Evolutionary conservation across 2,329 filamentous ascomycete species (phyloP), one percentile per base, ranked within the genome.

Genomic region (Grosmannia serpens): DNA sequence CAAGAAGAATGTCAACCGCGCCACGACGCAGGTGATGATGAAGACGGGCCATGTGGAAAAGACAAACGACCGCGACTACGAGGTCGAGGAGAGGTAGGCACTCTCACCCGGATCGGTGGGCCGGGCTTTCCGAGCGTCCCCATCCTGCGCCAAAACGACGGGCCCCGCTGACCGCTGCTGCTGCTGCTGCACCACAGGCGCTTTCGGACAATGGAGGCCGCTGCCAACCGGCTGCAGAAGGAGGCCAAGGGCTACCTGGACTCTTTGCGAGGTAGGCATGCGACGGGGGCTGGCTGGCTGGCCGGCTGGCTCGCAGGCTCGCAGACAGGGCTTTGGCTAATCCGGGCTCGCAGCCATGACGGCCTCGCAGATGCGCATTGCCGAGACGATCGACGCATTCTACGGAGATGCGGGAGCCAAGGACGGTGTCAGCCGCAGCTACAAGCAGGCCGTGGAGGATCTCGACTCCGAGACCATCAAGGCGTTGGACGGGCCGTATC

Each of bases 1-100:
- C 78, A 91, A 94, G 78, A 96, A 95, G 74, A 95, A 95, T 85
- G 91, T 97, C 78, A 92, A 94, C 79, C 90, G 94, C 77, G 92
- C 92, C 68, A 96, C 92, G 74, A 99, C 95, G 76, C 91, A 96
- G 85, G 92, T 97, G 63, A 96, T 99, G 90, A 97, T 99, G 92
- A 99, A 99, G 82, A 95, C 91, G 59, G 89, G 94, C 61, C 94
- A 97, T 77, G 95, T 99, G 67, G 94, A 99, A 75, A 92, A 94
- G 77, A 99, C 94, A 29, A 96, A 92, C 72, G 94, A 99, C 76
- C 89, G 95, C 65, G 94, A 97, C 72, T 99, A 97, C 73, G 94
- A 97, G 75, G 92, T 97, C 57, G 95, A 99, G 74, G 90, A 95
- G 74, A 85, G 89, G 87, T 91, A 72, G 49, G 35, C 1, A 11